Base-by-base conservation (phyloP, 192 early-diverging fungal genomes). In the Backusella circina region DNA sequence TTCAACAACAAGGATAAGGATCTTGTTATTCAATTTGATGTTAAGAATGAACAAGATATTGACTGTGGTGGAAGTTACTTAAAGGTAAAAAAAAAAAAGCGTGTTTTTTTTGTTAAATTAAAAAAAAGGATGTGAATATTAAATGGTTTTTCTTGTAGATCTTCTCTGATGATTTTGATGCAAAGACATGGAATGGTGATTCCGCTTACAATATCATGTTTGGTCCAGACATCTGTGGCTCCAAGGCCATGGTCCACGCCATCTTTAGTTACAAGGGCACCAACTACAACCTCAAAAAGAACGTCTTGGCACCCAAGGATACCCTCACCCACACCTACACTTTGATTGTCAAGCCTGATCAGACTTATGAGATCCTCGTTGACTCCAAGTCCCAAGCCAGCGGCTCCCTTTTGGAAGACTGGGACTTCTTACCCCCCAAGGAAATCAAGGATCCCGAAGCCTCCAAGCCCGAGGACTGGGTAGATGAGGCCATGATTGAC, bases 181-280 rank as follows among this genome's bases (percentile, higher is more conserved):
- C 92, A 35, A 81, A 82, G 39, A 88, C 84, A 73, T 96, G 97
- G 79, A 87, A 93, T 72, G 95, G 96, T 77, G 94, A 97, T 61
- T 91, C 93, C 26, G 86, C 87, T 71, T 93, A 92, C 81, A 90
- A 90, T 77, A 88, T 94, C 70, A 94, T 92, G 91, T 93, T 94
- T 80, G 92, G 92, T 35, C 98, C 98, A 38, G 98, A 99, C 83
- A 92, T 94, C 71, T 99, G 98, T 85, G 98, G 96, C 41, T 72
- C 88, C 57, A 92, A 90, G 82, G 94, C 93, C 87, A 93, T 94
- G 50, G 94, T 99, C 36, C 97, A 99, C 81, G 93, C 95, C 78
- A 98, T 99, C 84, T 91, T 99, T 87, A 88, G 93, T 76, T 93
- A 99, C 92, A 92, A 98, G 77, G 90, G 93, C 84, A 93, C 92